A percentile compares a stretch with the other conserved stretches of the same genome.
phyloP scores from a whole-genome alignment of 1,284 basidiomycete genomes.

The Papiliotrema nemorosa region DNA sequence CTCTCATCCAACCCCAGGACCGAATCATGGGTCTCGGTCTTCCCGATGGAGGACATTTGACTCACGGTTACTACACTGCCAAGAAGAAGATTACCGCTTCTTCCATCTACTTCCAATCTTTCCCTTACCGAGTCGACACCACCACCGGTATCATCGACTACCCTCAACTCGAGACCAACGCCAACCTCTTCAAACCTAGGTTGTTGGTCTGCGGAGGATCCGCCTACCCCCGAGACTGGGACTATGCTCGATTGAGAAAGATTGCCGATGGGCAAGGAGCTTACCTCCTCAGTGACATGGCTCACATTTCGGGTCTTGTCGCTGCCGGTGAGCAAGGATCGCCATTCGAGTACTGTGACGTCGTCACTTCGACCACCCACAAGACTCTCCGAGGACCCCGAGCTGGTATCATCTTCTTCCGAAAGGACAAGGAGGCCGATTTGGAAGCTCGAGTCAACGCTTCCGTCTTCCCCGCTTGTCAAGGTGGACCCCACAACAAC shows the following conservation, averaged over 20 bases:
- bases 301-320: slow-evolving; percentile 93
- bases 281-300: slow-evolving; percentile 93
- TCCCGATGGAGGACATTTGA: slow-evolving; percentile 96
- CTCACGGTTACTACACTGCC: slow-evolving; percentile 97
- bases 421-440: slow-evolving; percentile 80
- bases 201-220: slow-evolving; percentile 97
- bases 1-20: slow-evolving; percentile 95
- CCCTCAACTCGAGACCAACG: slow-evolving; percentile 73
- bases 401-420: slow-evolving; percentile 98
- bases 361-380: slow-evolving; percentile 96
- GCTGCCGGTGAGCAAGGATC: slow-evolving; percentile 88
- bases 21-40: slow-evolving; percentile 99
- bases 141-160: slow-evolving; percentile 91
- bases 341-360: slow-evolving; percentile 96
- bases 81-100: slow-evolving; percentile 99
- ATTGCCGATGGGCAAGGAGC: slow-evolving; percentile 85
- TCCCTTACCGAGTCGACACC: slow-evolving; percentile 88
- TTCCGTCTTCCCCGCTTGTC: slow-evolving; percentile 99
- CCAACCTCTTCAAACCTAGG: slow-evolving; percentile 93
- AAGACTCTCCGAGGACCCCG: slow-evolving; percentile 98
- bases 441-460: slow-evolving; percentile 96
- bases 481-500: slow-evolving; percentile 99
- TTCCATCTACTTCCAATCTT: slow-evolving; percentile 99
- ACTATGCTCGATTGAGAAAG: slow-evolving; percentile 77
- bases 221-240: slow-evolving; percentile 98